Base-by-base conservation (phyloP, 2,329 filamentous ascomycete genomes). In the Pseudogymnoascus sp. region DNA sequence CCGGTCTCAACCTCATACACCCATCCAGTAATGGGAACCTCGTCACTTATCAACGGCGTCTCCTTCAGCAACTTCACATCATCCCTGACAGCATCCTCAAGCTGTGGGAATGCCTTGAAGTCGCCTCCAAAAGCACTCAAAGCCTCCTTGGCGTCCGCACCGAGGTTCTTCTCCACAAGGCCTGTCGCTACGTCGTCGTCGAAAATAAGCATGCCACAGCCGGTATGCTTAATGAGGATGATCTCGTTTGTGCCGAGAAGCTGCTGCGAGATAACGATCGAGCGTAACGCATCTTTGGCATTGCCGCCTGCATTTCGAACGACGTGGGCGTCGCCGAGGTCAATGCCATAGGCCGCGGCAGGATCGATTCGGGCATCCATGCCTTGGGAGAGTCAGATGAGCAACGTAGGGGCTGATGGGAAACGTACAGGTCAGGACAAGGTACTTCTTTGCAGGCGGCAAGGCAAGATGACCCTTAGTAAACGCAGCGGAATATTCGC, bases 341-440 rank as follows among this genome's bases (percentile, higher is more conserved):
- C 77, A 64, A 93, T 87, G 7, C 87, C 88, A 63, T 92, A 88
- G 1, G 88, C 88, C 11, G 82, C 78, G 2, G 85, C 81, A 0
- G 90, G 85, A 70, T 93, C 82, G 69, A 87, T 79, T 62, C 90
- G 85, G 4, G 90, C 88, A 71, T 95, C 90, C 90, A 95, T 95
- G 76, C 90, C 95, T 61, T 0, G 89, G 90, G 51, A 93, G 81
- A 83, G 28, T 19, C 11, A 36, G 48, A 21, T 8, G 23, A 54
- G 48, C 1, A 39, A 19, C 25, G 16, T 21, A 37, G 36, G n/a
- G 25, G 37, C 3, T 28, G 21, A 28, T 62, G 48, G 19, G 19
- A 14, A 13, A 14, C 43, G 61, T 21, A 11, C 25, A 70, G 67
- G n/a, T 70, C 19, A 61, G 36, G 67, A 89, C 78, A 6, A 85